Percentiles rank a stretch among this genome's conserved stretches.
These are phyloP conservation scores for Pyrenula massariospora DNA, from an alignment of 495 filamentous ascomycete species.

Conservation along the genomic window DNA sequence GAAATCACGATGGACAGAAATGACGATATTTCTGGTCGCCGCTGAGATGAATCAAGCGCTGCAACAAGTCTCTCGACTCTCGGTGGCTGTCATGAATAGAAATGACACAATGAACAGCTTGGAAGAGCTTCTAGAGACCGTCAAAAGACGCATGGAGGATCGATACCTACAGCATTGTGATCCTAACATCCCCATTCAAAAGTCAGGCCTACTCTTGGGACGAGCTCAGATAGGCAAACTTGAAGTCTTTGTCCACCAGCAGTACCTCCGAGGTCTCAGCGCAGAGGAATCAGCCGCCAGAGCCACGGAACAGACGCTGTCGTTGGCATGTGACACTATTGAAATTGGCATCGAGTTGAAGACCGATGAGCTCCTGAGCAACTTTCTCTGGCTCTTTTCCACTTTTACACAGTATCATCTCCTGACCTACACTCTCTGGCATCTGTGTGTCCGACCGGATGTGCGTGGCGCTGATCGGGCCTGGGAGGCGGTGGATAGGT, in stretches of 20 bases:
- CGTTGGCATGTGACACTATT: constrained; percentile 9
- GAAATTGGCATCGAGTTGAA: constrained; percentile 11
- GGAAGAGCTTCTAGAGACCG: constrained; percentile 9
- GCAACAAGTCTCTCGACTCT: too few relatives aligned
- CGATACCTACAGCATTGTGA: constrained; percentile 16
- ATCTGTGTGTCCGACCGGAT: constrained; percentile 16
- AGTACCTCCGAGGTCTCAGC: constrained; percentile 8
- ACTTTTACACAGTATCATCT: constrained; percentile 19
- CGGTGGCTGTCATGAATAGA: constrained; percentile 17
- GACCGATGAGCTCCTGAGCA: constrained; percentile 16
- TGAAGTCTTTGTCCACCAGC: constrained; percentile 17
- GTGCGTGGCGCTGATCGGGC: too few relatives aligned
- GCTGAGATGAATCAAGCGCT: too few relatives aligned
- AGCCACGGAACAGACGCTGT: constrained; percentile 7
- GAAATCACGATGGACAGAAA: too few relatives aligned
- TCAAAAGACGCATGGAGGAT: constrained; percentile 10
- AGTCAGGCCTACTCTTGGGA: constrained; percentile 12
- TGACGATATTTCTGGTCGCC: too few relatives aligned
- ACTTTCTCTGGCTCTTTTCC: constrained; percentile 16
- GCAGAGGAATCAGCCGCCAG: neutral
- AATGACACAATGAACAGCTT: constrained; percentile 5
- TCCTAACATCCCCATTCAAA: constrained; percentile 21
- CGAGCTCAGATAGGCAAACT: constrained; percentile 13
- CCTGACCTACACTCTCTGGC: constrained; percentile 21
- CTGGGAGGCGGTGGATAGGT: too few relatives aligned